A percentile compares a stretch with the other conserved stretches of the same genome.
Conservation (phyloP, 306 rosid species). For the Bauhinia variegata region DNA sequence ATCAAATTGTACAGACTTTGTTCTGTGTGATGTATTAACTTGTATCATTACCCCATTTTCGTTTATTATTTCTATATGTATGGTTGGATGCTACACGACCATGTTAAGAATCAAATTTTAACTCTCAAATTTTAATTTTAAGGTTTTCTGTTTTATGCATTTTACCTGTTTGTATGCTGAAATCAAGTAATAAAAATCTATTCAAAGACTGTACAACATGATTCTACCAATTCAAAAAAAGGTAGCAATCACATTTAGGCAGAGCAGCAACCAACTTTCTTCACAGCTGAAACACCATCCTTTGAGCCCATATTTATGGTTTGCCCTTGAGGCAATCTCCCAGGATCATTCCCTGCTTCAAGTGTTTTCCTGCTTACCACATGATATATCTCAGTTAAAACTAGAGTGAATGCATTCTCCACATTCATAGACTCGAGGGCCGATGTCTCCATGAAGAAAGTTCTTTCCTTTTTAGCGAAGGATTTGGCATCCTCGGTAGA, state of each 20-base stretch:
- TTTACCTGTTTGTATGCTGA: constrained; percentile 16
- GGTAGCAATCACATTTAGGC: constrained; percentile 34
- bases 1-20: constrained; percentile 75
- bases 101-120: background rate
- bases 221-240: background rate
- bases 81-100: constrained; percentile 11
- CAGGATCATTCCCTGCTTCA: constrained; percentile 54
- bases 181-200: background rate
- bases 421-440: constrained; percentile 66
- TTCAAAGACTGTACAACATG: background rate
- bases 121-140: too few species aligned
- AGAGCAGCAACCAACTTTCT: constrained; percentile 61
- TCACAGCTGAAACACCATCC: constrained; percentile 67
- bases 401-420: constrained; percentile 59
- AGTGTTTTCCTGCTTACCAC: constrained; percentile 60
- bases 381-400: constrained; percentile 53
- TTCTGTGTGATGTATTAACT: constrained; percentile 39
- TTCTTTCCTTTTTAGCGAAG: constrained; percentile 56
- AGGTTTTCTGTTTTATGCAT: too few species aligned
- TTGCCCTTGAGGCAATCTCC: constrained; percentile 56
- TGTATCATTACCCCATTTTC: constrained; percentile 27
- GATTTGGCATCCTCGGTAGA: constrained; percentile 56
- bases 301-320: constrained; percentile 53
- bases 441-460: constrained; percentile 62
- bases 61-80: constrained; percentile 32